Conservation (phyloP, 169 alveolate genomes). For the Besnoitia besnoiti region DNA sequence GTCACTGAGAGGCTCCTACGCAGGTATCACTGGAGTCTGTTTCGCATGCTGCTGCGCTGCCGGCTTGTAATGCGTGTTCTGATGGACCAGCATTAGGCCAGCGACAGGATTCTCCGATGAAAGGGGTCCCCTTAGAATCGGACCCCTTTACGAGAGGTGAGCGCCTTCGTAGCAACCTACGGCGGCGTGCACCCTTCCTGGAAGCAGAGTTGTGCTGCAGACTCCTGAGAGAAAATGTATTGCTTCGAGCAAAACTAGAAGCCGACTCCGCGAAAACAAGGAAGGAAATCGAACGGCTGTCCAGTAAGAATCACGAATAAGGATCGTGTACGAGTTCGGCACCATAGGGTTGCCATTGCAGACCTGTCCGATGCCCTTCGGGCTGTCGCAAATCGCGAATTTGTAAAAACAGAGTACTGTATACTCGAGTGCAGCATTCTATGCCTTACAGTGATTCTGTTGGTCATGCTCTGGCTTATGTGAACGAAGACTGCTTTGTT, state of each 20-base stretch:
- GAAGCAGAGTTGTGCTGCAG: neutral
- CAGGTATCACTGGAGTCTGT: too few relatives aligned
- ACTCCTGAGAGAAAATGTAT: neutral
- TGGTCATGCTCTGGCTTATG: neutral
- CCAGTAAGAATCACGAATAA: neutral
- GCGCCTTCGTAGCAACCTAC: too few relatives aligned
- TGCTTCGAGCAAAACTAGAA: neutral
- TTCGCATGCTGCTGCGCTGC: too few relatives aligned
- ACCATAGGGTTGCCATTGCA: neutral
- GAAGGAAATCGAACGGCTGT: neutral
- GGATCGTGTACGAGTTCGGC: neutral
- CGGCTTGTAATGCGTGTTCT: too few relatives aligned
- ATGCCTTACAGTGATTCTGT: neutral
- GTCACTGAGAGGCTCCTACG: too few relatives aligned
- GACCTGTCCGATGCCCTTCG: slow-evolving; percentile 23
- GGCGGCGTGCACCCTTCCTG: too few relatives aligned
- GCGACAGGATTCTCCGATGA: too few relatives aligned
- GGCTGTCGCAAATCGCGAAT: neutral
- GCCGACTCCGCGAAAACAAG: neutral
- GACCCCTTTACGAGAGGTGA: neutral
- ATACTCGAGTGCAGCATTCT: slow-evolving; percentile 1
- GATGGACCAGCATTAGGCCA: too few relatives aligned
- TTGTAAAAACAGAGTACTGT: neutral
- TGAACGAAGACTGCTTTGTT: too few relatives aligned
- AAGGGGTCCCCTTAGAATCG: neutral